Percentiles rank a stretch among this genome's conserved stretches.
These are phyloP conservation scores for Sporobolomyces pararoseus DNA, from an alignment of 768 basidiomycete genomes.

Conservation along the genomic window DNA sequence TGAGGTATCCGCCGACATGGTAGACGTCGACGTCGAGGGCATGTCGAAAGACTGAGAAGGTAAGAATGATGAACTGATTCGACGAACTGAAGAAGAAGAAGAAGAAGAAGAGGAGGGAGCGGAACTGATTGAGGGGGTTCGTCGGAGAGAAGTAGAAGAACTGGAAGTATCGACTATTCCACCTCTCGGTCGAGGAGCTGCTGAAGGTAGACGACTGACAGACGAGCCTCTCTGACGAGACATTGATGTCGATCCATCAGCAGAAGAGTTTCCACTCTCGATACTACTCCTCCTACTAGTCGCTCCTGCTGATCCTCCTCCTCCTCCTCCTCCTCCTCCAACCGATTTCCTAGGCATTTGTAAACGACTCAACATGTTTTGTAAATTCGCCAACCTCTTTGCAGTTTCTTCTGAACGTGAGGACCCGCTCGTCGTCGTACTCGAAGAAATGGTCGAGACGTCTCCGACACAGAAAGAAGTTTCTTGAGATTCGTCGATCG, in stretches of 20 bases:
- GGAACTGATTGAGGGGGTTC: background rate
- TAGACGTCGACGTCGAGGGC: background rate
- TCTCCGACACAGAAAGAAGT: background rate
- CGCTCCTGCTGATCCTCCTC: too few relatives aligned
- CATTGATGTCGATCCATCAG: background rate
- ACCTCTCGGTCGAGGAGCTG: background rate
- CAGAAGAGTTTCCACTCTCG: background rate
- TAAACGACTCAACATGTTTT: slow-evolving; percentile 35
- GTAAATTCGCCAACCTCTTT: slow-evolving; percentile 37
- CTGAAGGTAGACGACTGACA: background rate
- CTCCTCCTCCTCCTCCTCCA: background rate
- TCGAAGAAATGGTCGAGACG: background rate
- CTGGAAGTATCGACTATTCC: slow-evolving; percentile 21
- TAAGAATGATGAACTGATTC: slow-evolving; percentile 7
- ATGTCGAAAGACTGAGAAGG: slow-evolving; percentile 18
- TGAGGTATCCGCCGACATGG: background rate
- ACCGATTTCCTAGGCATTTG: slow-evolving; percentile 28
- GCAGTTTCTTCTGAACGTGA: slow-evolving; percentile 33
- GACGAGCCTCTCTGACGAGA: background rate
- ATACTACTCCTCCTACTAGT: background rate
- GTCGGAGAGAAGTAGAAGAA: background rate
- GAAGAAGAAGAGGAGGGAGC: background rate
- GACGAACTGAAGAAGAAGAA: background rate
- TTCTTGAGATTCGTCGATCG: slow-evolving; percentile 14
- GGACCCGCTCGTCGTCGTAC: background rate